phyloP scores from a whole-genome alignment of 495 filamentous ascomycete genomes.

The Lasiosphaeria miniovina region DNA sequence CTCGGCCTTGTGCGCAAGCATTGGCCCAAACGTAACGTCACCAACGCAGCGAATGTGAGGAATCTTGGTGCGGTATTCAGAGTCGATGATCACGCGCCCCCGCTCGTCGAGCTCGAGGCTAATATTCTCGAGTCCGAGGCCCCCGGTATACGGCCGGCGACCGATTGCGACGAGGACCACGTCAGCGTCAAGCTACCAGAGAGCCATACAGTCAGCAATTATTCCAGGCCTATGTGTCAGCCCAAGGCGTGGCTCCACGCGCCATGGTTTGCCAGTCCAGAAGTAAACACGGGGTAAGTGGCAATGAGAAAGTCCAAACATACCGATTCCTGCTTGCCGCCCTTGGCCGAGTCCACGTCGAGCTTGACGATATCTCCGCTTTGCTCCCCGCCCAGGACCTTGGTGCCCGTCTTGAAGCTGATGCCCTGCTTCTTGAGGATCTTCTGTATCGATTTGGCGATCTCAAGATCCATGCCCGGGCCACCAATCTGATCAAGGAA shows the following conservation, averaged over 20 bases:
- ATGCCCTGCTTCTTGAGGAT: conserved; percentile 94
- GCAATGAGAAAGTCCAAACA: conserved; percentile 30
- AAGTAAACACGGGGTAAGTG: not conserved
- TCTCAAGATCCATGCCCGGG: conserved; percentile 94
- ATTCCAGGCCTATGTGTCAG: not conserved
- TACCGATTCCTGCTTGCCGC: conserved; percentile 88
- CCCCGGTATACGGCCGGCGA: conserved; percentile 88
- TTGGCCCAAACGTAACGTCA: conserved; percentile 95
- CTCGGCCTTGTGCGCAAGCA: conserved; percentile 99
- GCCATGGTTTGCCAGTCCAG: too few species aligned
- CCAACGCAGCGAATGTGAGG: conserved; percentile 96
- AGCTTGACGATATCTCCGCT: conserved; percentile 72
- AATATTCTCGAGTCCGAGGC: conserved; percentile 88
- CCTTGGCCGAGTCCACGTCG: conserved; percentile 88
- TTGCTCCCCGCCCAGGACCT: conserved; percentile 83
- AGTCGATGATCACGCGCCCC: conserved; percentile 93
- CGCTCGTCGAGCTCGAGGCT: conserved; percentile 91
- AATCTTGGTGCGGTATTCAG: conserved; percentile 95
- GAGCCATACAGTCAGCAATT: conserved; percentile 6
- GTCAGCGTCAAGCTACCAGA: conserved; percentile 78
- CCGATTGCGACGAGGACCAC: conserved; percentile 97
- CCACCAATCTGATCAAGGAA: conserved; percentile 95
- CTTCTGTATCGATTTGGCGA: conserved; percentile 89
- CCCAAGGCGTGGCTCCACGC: too few species aligned
- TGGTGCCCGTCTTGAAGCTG: conserved; percentile 96